Evolutionary conservation across 169 alveolate species (phyloP).

Genomic region (Plasmodium vivax): DNA sequence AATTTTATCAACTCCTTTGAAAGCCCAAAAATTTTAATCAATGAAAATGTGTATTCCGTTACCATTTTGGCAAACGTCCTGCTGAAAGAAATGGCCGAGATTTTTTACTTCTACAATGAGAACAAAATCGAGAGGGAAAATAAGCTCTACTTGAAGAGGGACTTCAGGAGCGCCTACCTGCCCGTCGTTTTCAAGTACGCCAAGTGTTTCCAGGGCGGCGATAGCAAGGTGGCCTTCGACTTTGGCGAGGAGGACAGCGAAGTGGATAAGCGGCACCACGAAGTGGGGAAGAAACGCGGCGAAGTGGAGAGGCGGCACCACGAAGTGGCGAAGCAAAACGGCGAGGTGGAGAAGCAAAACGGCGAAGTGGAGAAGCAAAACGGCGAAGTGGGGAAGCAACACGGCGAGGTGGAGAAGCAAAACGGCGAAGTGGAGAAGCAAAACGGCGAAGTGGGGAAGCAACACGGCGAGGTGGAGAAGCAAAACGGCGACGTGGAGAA

Average conservation of each 20-base stretch:
- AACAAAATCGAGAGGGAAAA: conserved; percentile 59
- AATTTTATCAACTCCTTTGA: conserved; percentile 64
- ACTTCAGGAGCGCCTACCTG: conserved; percentile 34
- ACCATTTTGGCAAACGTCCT: conserved; percentile 22
- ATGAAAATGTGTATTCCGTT: conserved; percentile 46
- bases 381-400: neutral
- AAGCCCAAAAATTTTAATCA: conserved; percentile 43
- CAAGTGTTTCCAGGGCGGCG: conserved; percentile 9
- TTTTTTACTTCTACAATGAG: conserved; percentile 54
- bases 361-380: neutral
- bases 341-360: neutral
- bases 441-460: neutral
- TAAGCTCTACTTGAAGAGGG: conserved; percentile 40
- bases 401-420: neutral
- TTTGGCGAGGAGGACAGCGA: neutral
- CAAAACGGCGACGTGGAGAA: neutral
- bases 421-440: neutral
- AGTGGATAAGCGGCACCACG: neutral
- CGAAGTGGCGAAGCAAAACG: neutral
- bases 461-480: no score
- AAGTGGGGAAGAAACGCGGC: neutral
- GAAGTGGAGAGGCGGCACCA: neutral
- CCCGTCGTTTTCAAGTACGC: conserved; percentile 45
- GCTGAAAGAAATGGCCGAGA: conserved; percentile 73
- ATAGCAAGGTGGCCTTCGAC: neutral